Evolutionary conservation across 148 eudicot species (phyloP), one percentile per base, ranked within the genome.

Genomic region (Diospyros kaki): DNA sequence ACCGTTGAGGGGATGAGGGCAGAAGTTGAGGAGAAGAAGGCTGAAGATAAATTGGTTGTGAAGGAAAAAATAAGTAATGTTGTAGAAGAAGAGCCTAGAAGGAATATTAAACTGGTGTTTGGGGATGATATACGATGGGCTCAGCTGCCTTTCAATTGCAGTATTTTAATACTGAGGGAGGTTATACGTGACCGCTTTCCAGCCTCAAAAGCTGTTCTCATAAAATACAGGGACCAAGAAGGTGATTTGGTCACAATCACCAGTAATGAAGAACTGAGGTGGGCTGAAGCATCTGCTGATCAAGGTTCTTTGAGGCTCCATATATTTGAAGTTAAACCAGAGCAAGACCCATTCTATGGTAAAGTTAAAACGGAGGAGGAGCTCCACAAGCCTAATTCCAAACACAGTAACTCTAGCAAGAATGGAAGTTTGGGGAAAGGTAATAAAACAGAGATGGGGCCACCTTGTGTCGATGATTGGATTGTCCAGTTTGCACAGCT

Each of bases 101-200:
- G 84, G 78, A 82, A 78, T 62, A 85, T 93, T 55, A 95, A 95
- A 77, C 80, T 95, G 78, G 97, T 93, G 7, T 89, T 79, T 78
- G 96, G 97, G 76, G 99, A 95, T 66, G 99, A 95, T 77, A 95
- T 95, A 81, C 93, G 99, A 77, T 89, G 91, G 93, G 94, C 93
- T 5, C 90, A 91, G 51, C 58, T 93, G 67, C 99, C 98, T 78
- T 59, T 77, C 51, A 83, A 86, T 76, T 90, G 94, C 76, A 81
- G 85, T 76, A 75, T 95, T 68, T 80, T 88, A 75, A 82, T 74
- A 72, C 64, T 95, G 50, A 88, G 99, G 81, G 89, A 93, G 78
- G 84, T 84, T 64, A 82, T 95, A 77, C 58, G 73, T 45, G 94
- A 89, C 51, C 89, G 97, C 6, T 95, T 89, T 77, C 94, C 94